These are phyloP conservation scores for Leccinum olivaceopallidum DNA, from an alignment of 768 basidiomycete genomes.

Conservation along the genomic window DNA sequence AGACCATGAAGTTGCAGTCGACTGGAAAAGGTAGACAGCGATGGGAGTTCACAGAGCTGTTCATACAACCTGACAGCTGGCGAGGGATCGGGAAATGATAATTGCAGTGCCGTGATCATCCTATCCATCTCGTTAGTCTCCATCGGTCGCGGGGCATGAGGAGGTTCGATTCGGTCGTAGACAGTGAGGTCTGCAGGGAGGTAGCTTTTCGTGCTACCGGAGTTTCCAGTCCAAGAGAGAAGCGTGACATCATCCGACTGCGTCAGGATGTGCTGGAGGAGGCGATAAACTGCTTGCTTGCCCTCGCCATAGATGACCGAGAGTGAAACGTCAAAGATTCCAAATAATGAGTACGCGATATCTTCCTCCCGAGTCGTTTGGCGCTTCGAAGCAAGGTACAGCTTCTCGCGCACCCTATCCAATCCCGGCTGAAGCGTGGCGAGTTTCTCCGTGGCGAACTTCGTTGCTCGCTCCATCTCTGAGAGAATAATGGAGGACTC, in stretches of 20 bases:
- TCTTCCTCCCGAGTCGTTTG: neutral
- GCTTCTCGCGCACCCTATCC: neutral
- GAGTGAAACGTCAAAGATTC: neutral
- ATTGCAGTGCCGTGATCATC: no score
- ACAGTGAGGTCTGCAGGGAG: no score
- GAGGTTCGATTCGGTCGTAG: no score
- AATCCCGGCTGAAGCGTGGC: neutral
- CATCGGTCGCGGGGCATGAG: no score
- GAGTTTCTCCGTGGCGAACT: neutral
- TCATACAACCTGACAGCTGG: no score
- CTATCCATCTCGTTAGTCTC: no score
- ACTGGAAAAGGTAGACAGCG: no score
- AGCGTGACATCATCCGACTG: neutral
- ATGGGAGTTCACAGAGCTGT: no score
- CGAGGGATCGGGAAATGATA: no score
- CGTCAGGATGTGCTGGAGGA: neutral
- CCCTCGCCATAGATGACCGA: neutral
- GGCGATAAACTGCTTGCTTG: neutral
- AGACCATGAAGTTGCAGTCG: no score
- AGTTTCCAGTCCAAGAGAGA: no score
- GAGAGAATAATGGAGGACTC: neutral
- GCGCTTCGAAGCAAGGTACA: neutral
- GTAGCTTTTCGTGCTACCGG: no score
- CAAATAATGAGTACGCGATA: neutral
- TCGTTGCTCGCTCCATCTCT: neutral